Base-by-base conservation (phyloP, 2,329 filamentous ascomycete genomes). In the Trematosphaeria pertusa region DNA sequence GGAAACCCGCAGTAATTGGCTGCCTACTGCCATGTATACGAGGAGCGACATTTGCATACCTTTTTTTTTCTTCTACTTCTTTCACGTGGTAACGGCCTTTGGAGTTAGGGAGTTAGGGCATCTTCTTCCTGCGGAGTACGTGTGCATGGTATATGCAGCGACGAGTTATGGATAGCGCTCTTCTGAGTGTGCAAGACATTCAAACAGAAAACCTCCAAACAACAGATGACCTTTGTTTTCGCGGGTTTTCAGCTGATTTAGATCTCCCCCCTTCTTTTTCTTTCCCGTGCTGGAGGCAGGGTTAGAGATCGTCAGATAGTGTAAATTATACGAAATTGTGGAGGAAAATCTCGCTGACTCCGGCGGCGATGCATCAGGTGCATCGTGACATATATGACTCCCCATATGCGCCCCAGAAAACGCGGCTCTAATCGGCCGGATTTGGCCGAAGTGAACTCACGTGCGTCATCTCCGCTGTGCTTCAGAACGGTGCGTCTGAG, bases 301-400 rank as follows among this genome's bases (percentile, higher is more conserved):
- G 64, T 67, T 58, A 7, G 65, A 69, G 64, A 49, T 67, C 62
- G 52, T 65, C 62, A 66, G 56, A 61, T 62, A 66, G 53, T 66
- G 58, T 64, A 67, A 46, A 44, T 54, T 58, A 60, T 47, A 44
- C 54, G 39, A 59, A 53, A 51, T 46, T 46, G 50, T 54, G 55
- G 58, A 55, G 49, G 58, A 56, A 42, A 43, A 35, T 12, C 19
- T 17, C 11, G 20, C 5, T 19, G 34, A 18, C 34, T 18, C 34
- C n/a, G n/a, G n/a, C n/a, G n/a, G n/a, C n/a, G n/a, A n/a, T n/a
- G n/a, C n/a, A n/a, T n/a, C n/a, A n/a, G n/a, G n/a, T n/a, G n/a
- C n/a, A n/a, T n/a, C n/a, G n/a, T n/a, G n/a, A n/a, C n/a, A n/a
- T n/a, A n/a, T n/a, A n/a, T n/a, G n/a, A n/a, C n/a, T n/a, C n/a